These are phyloP conservation scores for Scheffersomyces amazonensis DNA, from an alignment of 805 yeast species.

Conservation along the genomic window DNA sequence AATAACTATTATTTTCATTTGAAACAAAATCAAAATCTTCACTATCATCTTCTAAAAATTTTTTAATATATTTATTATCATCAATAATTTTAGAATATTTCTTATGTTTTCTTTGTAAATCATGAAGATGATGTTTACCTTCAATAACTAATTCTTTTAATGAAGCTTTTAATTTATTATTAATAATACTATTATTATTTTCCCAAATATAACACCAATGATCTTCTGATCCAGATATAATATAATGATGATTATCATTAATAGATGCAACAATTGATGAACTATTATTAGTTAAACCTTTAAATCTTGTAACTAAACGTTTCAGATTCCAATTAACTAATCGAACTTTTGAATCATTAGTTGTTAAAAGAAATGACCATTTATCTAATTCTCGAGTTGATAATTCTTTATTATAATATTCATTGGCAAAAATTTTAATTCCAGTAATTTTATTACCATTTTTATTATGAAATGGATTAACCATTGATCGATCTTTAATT, in stretches of 20 bases:
- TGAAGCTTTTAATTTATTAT: conserved; percentile 32
- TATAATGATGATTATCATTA: conserved; percentile 53
- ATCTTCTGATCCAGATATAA: conserved; percentile 84
- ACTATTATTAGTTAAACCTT: conserved; percentile 68
- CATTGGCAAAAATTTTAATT: conserved; percentile 47
- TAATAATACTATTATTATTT: conserved; percentile 38
- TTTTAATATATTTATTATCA: conserved; percentile 26
- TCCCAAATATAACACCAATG: conserved; percentile 86
- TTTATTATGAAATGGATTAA: conserved; percentile 19
- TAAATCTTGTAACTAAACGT: conserved; percentile 62
- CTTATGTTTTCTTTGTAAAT: conserved; percentile 22
- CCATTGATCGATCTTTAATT: conserved; percentile 23
- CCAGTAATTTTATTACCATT: conserved; percentile 67
- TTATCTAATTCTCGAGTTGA: conserved; percentile 20
- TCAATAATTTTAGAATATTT: conserved; percentile 24
- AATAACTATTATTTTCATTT: conserved; percentile 58
- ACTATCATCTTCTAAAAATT: conserved; percentile 22
- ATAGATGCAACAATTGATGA: conserved; percentile 69
- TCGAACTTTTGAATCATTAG: conserved; percentile 80
- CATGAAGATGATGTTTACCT: conserved; percentile 30
- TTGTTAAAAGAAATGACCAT: conserved; percentile 54
- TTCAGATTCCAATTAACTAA: conserved; percentile 55
- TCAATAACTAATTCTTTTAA: conserved; percentile 33
- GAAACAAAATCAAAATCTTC: conserved; percentile 21
- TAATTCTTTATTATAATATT: conserved; percentile 8